phyloP scores from a whole-genome alignment of 345 rosid species.

The Psidium guajava region DNA sequence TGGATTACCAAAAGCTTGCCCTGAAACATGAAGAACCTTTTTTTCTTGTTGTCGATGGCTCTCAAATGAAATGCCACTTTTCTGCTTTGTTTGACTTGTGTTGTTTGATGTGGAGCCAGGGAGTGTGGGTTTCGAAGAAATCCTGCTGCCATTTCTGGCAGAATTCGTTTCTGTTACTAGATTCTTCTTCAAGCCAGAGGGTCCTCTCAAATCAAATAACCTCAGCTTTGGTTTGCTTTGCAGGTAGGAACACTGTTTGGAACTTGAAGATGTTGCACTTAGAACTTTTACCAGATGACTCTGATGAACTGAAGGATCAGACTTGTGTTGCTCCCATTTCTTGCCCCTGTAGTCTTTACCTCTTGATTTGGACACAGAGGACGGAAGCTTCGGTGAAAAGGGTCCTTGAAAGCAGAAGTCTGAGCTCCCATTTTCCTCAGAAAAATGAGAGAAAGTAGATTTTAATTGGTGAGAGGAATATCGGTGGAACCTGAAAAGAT shows the following conservation, averaged over 20 bases:
- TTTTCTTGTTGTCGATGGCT: conserved; percentile 14
- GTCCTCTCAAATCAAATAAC: conserved; percentile 12
- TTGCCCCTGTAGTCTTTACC: conserved; percentile 36
- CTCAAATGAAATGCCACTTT: conserved; percentile 28
- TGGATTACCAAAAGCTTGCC: conserved; percentile 19
- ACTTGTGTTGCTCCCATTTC: conserved; percentile 10
- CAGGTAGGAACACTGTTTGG: background rate
- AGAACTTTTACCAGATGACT: conserved; percentile 15
- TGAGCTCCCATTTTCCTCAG: conserved; percentile 5
- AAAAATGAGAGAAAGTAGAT: conserved; percentile 22
- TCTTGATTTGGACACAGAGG: conserved; percentile 50
- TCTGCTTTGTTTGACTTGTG: conserved; percentile 10
- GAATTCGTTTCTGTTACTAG: conserved; percentile 3
- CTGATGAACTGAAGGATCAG: conserved; percentile 8
- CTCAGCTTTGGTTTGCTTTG: conserved; percentile 16
- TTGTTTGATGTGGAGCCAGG: conserved; percentile 7
- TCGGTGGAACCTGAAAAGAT: conserved; percentile 43
- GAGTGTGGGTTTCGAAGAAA: background rate
- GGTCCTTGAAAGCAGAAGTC: conserved; percentile 10
- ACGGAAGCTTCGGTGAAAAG: conserved; percentile 31
- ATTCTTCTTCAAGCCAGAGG: conserved; percentile 6
- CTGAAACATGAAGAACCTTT: conserved; percentile 15
- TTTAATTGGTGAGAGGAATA: conserved; percentile 38
- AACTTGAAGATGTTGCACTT: conserved; percentile 10
- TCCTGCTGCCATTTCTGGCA: background rate